Evolutionary conservation across 805 yeast genomes (phyloP), one percentile per base, ranked within the genome.

Genomic region (Nakazawaea populi): DNA sequence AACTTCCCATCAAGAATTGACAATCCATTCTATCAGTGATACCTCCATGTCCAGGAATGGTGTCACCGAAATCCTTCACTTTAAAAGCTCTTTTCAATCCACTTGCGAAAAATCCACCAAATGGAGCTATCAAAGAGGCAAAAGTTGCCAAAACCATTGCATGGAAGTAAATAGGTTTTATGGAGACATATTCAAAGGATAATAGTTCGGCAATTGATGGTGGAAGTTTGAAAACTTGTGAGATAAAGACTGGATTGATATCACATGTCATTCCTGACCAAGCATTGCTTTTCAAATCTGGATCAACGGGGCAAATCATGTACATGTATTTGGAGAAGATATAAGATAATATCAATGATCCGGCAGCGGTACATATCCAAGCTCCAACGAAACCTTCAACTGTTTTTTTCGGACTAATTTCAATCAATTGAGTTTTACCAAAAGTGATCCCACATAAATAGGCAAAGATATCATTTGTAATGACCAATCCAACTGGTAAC

Each of bases 31-130:
- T 80, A 66, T 94, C 99, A 29, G 97, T 91, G 58, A 94, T 85
- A 58, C 99, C 99, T 56, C 99, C 99, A 65, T 94, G 99, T 34
- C 99, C 99, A 12, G 99, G 99, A 58, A 94, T 94, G 8, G 98
- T 92, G 63, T 92, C 96, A 58, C 98, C 99, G 63, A 94, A 94
- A 69, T 94, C 99, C 70, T 94, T 94, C 50, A 91, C 90, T 62
- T 92, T 88, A 71, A 94, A 91, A 11, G 98, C 89, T 69, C 99
- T 83, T 73, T 94, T 94, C 60, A 94, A 76, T n/a, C 98, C 99
- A 49, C 95, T 85, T 6, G 98, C 98, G 62, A 94, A 94, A 67
- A 94, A 94, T 1, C 99, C 99, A 49, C 99, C 99, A 65, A 94
- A 94, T 53, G 99, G 99, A 4, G 99, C 99, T 66, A 94, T 85